Evolutionary conservation across 1,284 basidiomycete genomes (phyloP), one percentile per base, ranked within the genome.

Genomic region (Inonotus hispidus): DNA sequence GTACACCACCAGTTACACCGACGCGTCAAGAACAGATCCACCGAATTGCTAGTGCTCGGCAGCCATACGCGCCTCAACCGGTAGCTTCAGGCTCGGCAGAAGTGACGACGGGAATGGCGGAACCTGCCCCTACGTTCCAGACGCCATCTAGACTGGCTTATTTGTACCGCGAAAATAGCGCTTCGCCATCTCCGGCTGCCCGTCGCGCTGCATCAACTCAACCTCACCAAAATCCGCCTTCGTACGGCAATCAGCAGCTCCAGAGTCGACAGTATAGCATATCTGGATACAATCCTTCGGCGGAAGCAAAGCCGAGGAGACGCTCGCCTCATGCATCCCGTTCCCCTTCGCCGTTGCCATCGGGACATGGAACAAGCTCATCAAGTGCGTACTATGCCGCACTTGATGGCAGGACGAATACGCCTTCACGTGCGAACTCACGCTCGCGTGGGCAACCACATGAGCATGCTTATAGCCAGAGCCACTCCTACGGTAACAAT

Each of bases 1-100:
- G 37, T 23, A 62, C 61, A 1, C 61, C 57, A 19, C 61, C 61
- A n/a, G 45, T 58, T 10, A 62, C 61, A 16, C 61, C 61, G n/a
- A 62, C 55, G 14, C 56, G 62, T 21, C 58, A 56, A 8, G 58
- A 59, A 6, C 29, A 52, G 5, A n/a, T 10, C 14, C 50, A 52
- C 27, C 50, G 50, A 8, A 27, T 14, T 5, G 50, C n/a, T n/a
- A 19, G 10, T 19, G 3, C 14, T 11, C 29, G 50, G 16, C 35
- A 27, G 8, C 50, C 29, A 19, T 52, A 52, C 32, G 27, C 50
- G 8, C 29, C 50, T 29, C 50, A 52, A 14, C 27, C 50, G 1
- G 10, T 21, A 23, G n/a, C 46, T 7, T 23, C 46, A 25, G 46
- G 16, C 16, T 52, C 50, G 2, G 50, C 32, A 16, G 14, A 14